Percentiles rank a stretch among this genome's conserved stretches.
Evolutionary conservation across 2,329 filamentous ascomycete species (phyloP).

Genomic region (Aplosporella prunicola): DNA sequence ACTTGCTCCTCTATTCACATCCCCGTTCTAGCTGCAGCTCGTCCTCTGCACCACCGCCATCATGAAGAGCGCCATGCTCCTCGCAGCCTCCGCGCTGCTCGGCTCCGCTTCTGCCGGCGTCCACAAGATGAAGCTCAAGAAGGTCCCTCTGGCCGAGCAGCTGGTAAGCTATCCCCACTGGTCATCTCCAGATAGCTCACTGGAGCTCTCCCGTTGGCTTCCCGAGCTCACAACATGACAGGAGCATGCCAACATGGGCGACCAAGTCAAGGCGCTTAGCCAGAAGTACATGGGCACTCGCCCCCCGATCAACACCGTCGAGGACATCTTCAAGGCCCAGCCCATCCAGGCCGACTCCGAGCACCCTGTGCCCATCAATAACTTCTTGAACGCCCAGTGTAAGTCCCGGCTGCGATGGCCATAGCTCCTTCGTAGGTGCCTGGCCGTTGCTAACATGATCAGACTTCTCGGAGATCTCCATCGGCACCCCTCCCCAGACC

Average conservation of each 20-base stretch:
- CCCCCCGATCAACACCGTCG: conserved; percentile 47
- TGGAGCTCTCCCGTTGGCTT: conserved; percentile 5
- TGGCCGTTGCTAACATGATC: conserved; percentile 5
- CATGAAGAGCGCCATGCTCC: conserved; percentile 81
- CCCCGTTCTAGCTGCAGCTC: background rate
- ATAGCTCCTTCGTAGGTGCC: background rate
- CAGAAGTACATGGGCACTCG: conserved; percentile 94
- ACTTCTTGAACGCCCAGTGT: conserved; percentile 99
- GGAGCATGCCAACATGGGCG: conserved; percentile 69
- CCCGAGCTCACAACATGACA: conserved; percentile 28
- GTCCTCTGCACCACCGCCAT: conserved; percentile 1
- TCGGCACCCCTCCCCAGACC: conserved; percentile 82
- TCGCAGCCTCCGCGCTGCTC: conserved; percentile 70
- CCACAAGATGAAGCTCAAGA: conserved; percentile 97
- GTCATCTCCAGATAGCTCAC: conserved; percentile 8
- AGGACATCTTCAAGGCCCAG: conserved; percentile 72
- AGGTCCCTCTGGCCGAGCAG: conserved; percentile 86
- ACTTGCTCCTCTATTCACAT: background rate
- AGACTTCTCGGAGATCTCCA: conserved; percentile 96
- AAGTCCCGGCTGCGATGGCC: conserved; percentile 34
- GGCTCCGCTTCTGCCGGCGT: conserved; percentile 76
- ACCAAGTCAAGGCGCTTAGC: conserved; percentile 71
- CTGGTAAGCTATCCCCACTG: conserved; percentile 52
- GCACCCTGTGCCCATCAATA: conserved; percentile 82
- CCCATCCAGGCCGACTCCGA: conserved; percentile 54